phyloP scores from a whole-genome alignment of 768 basidiomycete species.

The Cystofilobasidium capitatum region DNA sequence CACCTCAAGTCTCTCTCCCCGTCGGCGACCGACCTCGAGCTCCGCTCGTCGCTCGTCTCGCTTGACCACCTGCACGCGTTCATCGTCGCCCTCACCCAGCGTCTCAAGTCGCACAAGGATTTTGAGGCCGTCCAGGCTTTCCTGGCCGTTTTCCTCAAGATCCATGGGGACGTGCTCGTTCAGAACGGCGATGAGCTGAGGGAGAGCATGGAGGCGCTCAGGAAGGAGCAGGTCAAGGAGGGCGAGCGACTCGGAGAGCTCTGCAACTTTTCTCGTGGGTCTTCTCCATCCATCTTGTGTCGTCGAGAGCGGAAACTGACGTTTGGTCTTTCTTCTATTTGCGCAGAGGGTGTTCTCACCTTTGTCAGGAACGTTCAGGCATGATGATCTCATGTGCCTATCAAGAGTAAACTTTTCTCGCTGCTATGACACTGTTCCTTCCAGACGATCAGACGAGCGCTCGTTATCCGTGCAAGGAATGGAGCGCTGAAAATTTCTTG shows the following conservation, averaged over 20 bases:
- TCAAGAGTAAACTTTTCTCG: no score
- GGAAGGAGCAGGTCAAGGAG: conserved; percentile 62
- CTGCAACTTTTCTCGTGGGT: conserved; percentile 7
- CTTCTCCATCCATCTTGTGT: no score
- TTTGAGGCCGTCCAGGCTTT: conserved; percentile 92
- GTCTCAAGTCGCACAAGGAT: conserved; percentile 70
- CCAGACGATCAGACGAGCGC: no score
- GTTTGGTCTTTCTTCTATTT: neutral
- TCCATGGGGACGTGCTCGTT: conserved; percentile 73
- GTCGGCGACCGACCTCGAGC: conserved; percentile 79
- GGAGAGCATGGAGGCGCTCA: conserved; percentile 50
- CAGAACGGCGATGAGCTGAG: conserved; percentile 53
- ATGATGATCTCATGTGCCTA: no score
- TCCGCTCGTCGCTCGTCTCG: conserved; percentile 56
- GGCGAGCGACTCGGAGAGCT: conserved; percentile 54
- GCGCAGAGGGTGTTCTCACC: conserved; percentile 13
- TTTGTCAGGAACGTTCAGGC: conserved; percentile 23
- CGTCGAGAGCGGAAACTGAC: no score
- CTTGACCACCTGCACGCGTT: conserved; percentile 58
- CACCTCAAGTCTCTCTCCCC: conserved; percentile 80
- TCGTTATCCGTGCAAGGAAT: no score
- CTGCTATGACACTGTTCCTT: no score
- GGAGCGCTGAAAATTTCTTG: no score
- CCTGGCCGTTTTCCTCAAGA: conserved; percentile 68
- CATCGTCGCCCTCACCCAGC: conserved; percentile 59